Conservation (phyloP, 768 basidiomycete species). For the Mycena sanguinolenta region DNA sequence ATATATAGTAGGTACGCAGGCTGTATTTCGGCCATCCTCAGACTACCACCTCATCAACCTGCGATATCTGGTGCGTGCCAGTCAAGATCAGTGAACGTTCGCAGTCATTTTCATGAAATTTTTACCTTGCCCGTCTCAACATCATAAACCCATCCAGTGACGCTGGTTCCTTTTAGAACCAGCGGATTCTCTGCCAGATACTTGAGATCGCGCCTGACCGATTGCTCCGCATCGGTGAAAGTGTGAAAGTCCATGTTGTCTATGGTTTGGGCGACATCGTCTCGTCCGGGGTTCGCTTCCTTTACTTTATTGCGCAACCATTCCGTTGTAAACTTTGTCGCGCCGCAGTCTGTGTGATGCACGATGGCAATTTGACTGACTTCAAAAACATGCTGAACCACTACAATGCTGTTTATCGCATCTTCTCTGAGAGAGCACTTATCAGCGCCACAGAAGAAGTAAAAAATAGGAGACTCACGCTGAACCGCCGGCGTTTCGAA, state of each 20-base stretch:
- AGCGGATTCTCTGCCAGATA: constrained; percentile 58
- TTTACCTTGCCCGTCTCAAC: constrained; percentile 66
- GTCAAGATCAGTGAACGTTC: neutral
- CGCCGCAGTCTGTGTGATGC: constrained; percentile 70
- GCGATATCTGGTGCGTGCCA: neutral
- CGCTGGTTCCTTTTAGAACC: constrained; percentile 52
- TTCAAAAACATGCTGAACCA: constrained; percentile 66
- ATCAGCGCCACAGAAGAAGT: neutral
- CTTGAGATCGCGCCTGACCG: constrained; percentile 58
- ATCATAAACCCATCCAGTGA: constrained; percentile 67
- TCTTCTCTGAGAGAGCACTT: constrained; percentile 54
- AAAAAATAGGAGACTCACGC: constrained; percentile 50
- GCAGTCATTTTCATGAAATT: neutral
- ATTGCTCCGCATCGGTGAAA: constrained; percentile 54
- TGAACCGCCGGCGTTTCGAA: constrained; percentile 65
- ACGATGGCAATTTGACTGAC: constrained; percentile 62
- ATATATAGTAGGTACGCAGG: too few species aligned
- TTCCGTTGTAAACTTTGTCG: constrained; percentile 60
- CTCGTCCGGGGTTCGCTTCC: constrained; percentile 40
- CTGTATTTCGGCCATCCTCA: neutral
- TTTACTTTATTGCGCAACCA: constrained; percentile 55
- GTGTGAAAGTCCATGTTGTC: constrained; percentile 58
- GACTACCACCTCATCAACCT: neutral
- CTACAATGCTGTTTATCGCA: constrained; percentile 62
- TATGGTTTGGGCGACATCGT: constrained; percentile 44